Conservation (phyloP, 208 protist species). For the Trypanosoma mega region DNA sequence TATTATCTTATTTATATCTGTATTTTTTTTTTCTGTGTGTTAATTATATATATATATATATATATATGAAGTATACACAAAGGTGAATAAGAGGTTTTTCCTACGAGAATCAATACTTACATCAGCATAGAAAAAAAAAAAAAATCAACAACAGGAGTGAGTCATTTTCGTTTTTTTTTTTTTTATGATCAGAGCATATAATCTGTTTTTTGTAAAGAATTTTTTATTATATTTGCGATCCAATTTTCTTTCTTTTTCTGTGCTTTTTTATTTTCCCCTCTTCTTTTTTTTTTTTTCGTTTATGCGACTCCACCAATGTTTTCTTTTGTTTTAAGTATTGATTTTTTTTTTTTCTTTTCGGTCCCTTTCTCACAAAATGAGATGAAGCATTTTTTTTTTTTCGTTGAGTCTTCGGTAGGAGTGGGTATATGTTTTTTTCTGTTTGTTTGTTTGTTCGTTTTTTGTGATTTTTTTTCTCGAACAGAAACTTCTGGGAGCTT, state of each 20-base stretch:
- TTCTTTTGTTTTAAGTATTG: no score
- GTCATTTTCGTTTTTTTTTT: not conserved
- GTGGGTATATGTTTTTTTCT: slow-evolving; percentile 8
- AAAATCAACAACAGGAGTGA: no score
- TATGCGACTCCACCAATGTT: no score
- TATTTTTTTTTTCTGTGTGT: not conserved
- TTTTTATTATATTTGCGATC: slow-evolving; percentile 8
- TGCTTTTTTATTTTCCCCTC: slow-evolving; percentile 2
- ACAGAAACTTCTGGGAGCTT: no score
- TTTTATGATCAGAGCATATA: not conserved
- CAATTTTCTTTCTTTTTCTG: slow-evolving; percentile 1
- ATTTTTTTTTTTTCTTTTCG: no score
- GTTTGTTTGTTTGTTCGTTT: slow-evolving; percentile 11
- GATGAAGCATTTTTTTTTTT: no score
- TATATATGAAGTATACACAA: slow-evolving; percentile 14
- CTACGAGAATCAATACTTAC: no score
- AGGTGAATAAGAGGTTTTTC: no score
- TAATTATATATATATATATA: slow-evolving; percentile 7
- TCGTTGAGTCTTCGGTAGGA: no score
- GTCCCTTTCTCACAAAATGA: no score
- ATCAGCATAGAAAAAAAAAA: no score
- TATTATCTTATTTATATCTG: not conserved
- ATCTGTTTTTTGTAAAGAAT: not conserved
- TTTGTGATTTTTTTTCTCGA: no score
- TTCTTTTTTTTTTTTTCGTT: not conserved